A percentile compares a stretch with the other conserved stretches of the same genome.
Conservation (phyloP, 805 yeast species). For the Teunomyces gatunensis region DNA sequence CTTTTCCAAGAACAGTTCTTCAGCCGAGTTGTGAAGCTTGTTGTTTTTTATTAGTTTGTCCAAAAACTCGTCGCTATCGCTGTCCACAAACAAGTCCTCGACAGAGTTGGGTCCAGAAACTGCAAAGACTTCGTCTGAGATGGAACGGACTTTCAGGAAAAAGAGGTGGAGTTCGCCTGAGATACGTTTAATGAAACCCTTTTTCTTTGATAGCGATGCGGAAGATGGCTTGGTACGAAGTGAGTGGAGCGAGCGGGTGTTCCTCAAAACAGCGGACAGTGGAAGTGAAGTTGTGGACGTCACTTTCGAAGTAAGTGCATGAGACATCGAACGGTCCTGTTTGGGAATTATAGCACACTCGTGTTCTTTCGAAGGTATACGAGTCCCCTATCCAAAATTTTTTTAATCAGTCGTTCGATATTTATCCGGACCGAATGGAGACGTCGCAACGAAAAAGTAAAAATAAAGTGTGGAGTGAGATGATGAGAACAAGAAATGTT, state of each 20-base stretch:
- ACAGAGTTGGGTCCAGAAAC: constrained; percentile 43
- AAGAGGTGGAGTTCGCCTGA: constrained; percentile 38
- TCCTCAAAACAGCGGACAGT: background rate
- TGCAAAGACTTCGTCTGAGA: constrained; percentile 49
- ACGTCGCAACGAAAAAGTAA: background rate
- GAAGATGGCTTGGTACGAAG: constrained; percentile 2
- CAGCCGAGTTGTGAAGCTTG: constrained; percentile 24
- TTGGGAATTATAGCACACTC: background rate
- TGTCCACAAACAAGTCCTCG: constrained; percentile 48
- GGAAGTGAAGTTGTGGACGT: background rate
- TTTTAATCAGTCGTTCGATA: background rate
- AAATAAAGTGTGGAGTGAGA: background rate
- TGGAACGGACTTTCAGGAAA: constrained; percentile 30
- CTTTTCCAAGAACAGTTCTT: constrained; percentile 31
- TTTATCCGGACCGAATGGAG: background rate
- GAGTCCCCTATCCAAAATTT: background rate
- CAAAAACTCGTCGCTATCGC: constrained; percentile 29
- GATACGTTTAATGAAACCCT: constrained; percentile 36
- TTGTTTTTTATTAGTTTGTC: constrained; percentile 18
- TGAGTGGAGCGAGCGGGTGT: constrained; percentile 5
- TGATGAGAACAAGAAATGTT: background rate
- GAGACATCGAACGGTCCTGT: constrained; percentile 3
- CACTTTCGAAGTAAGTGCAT: constrained; percentile 1
- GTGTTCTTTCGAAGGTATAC: background rate
- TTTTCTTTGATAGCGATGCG: constrained; percentile 10